phyloP scores from a whole-genome alignment of 768 basidiomycete species.

The Mycena galericulata region DNA sequence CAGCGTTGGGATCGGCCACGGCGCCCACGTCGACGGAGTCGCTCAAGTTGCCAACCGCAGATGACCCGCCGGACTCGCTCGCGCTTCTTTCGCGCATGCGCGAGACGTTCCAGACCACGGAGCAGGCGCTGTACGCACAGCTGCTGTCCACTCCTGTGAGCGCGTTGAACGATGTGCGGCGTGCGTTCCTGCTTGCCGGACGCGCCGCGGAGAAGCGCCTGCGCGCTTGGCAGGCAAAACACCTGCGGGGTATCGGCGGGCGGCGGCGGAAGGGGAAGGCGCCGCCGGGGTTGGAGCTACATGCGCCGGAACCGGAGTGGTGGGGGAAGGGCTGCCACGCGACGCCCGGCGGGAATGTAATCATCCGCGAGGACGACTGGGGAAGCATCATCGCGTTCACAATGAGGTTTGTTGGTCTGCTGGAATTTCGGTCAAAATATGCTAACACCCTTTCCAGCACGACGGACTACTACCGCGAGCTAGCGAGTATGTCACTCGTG shows the following conservation, averaged over 20 bases:
- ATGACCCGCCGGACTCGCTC: constrained; percentile 31
- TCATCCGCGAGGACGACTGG: constrained; percentile 79
- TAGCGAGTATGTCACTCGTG: constrained; percentile 52
- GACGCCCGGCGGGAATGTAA: constrained; percentile 73
- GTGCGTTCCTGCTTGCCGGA: constrained; percentile 65
- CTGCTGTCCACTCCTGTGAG: constrained; percentile 58
- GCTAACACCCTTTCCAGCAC: no score
- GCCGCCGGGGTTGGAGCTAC: constrained; percentile 39
- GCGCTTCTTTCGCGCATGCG: constrained; percentile 62
- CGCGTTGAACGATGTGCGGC: constrained; percentile 71
- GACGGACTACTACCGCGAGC: constrained; percentile 66
- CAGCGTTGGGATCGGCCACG: constrained; percentile 20
- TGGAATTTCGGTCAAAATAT: no score
- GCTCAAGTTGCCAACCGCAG: not conserved
- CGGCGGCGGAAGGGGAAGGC: constrained; percentile 31
- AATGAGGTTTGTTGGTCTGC: constrained; percentile 59
- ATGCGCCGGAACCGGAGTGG: constrained; percentile 70
- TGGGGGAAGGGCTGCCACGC: constrained; percentile 71
- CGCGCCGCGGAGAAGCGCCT: constrained; percentile 67
- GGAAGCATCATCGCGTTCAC: constrained; percentile 85
- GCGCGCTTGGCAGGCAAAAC: constrained; percentile 74
- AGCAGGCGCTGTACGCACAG: constrained; percentile 70
- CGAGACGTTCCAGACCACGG: constrained; percentile 66
- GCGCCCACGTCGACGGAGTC: constrained; percentile 18
- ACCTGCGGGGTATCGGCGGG: constrained; percentile 50